A percentile compares a stretch with the other conserved stretches of the same genome.
These are phyloP conservation scores for Myriangium duriaei DNA, from an alignment of 2,329 filamentous ascomycete species.

Conservation along the genomic window DNA sequence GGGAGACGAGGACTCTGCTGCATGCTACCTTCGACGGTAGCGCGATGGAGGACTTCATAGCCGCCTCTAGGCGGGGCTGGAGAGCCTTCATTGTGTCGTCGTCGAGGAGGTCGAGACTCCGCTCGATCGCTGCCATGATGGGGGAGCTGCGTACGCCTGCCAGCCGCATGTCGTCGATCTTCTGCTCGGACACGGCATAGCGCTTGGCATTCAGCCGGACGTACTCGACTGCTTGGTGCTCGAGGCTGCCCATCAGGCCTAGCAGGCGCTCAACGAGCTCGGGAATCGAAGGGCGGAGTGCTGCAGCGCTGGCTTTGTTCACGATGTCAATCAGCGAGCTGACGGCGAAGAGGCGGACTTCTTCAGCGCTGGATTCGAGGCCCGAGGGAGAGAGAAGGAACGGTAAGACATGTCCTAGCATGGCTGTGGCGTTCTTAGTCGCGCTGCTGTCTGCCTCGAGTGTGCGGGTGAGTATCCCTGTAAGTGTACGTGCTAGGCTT, in stretches of 20 bases:
- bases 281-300: slow-evolving; percentile 68
- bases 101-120: slow-evolving; percentile 75
- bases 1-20: slow-evolving; percentile 67
- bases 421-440: slow-evolving; percentile 54
- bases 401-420: slow-evolving; percentile 77
- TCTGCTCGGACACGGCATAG: slow-evolving; percentile 73
- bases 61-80: slow-evolving; percentile 57
- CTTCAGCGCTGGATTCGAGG: slow-evolving; percentile 75
- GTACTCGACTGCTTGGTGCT: slow-evolving; percentile 83
- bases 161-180: slow-evolving; percentile 79
- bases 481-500: slow-evolving; percentile 70
- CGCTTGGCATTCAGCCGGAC: slow-evolving; percentile 77
- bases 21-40: slow-evolving; percentile 92
- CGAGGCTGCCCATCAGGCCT: slow-evolving; percentile 71
- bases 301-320: slow-evolving; percentile 68
- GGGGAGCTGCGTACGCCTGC: slow-evolving; percentile 74
- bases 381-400: slow-evolving; percentile 84
- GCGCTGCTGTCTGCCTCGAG: slow-evolving; percentile 65
- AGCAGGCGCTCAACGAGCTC: slow-evolving; percentile 71
- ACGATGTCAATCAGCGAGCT: slow-evolving; percentile 76
- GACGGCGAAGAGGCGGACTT: slow-evolving; percentile 72
- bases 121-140: slow-evolving; percentile 82
- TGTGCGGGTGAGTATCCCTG: slow-evolving; percentile 72
- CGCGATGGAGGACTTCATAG: slow-evolving; percentile 76
- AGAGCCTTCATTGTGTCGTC: slow-evolving; percentile 63